Base-by-base conservation (phyloP, 2,329 filamentous ascomycete genomes). In the Pyricularia sp. region DNA sequence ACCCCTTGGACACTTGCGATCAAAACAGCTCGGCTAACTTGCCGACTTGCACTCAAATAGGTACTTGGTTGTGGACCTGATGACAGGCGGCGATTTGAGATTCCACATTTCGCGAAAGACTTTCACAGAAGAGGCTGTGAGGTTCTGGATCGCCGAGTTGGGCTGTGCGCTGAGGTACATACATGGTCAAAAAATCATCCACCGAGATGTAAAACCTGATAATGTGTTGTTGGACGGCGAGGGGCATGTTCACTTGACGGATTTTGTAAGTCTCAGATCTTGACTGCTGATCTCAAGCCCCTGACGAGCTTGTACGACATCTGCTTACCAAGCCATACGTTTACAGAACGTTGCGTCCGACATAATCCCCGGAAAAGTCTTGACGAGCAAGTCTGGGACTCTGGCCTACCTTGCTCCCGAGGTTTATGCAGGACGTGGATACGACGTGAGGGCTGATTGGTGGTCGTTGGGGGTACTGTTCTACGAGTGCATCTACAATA, bases 401-500 rank as follows among this genome's bases (percentile, higher is more conserved):
- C 82, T 99, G 70, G 95, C 95, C 68, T 99, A 99, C 77, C 87
- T 99, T 9, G 94, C 94, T 1, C 95, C 95, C 4, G 95, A 99
- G 78, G 95, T 98, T 2, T 99, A 98, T 76, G 86, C 90, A 72
- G 94, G 94, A 66, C 90, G 89, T 71, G 95, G 95, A 58, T 99
- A 99, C 76, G 90, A 92, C 70, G 88, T 89, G 65, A 92, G 95
- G 74, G 94, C 95, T 61, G 95, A 99, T 78, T 99, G 95, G 95
- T 99, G 95, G 95, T 98, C 95, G 6, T 81, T 99, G 26, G 95
- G 95, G 66, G 95, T 99, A 64, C 86, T 97, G n/a, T 98, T 98
- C 79, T 99, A 97, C 79, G 95, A 99, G 79, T 98, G 95, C 85
- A 97, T 99, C 72, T 99, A 98, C 82, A 97, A 96, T 82, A 98